Percentiles rank a stretch among this genome's conserved stretches.
Evolutionary conservation across 2,329 filamentous ascomycete species (phyloP).

Genomic region (Camillea tinctor): DNA sequence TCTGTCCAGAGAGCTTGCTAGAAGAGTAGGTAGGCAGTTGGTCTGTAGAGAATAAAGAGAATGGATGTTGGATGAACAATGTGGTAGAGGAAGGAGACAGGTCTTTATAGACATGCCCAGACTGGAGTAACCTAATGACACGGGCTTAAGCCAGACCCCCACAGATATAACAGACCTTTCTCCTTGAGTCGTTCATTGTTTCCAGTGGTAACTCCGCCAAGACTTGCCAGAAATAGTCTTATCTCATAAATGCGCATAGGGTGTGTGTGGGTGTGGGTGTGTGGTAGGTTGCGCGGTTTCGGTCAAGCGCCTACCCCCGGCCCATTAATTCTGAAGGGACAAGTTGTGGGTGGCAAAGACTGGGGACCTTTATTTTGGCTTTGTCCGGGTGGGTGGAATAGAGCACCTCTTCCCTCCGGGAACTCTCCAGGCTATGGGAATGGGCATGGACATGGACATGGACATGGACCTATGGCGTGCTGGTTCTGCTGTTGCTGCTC

Average conservation of each 20-base stretch:
- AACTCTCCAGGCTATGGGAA: background rate
- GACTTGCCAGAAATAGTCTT: conserved; percentile 25
- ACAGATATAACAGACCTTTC: conserved; percentile 12
- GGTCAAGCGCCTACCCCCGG: conserved; percentile 8
- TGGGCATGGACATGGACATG: background rate
- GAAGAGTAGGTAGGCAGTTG: background rate
- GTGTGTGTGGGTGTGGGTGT: too few species aligned
- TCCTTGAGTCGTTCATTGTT: conserved; percentile 7
- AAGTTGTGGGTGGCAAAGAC: background rate
- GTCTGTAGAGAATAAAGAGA: background rate
- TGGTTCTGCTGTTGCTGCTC: too few species aligned
- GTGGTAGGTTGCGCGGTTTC: conserved; percentile 21
- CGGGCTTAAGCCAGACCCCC: conserved; percentile 12
- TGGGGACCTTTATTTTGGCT: background rate
- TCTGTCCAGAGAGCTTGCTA: conserved; percentile 1
- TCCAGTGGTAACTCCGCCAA: conserved; percentile 26
- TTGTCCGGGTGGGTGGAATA: conserved; percentile 7
- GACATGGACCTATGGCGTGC: conserved; percentile 2
- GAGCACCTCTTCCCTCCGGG: background rate
- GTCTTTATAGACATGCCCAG: conserved; percentile 17
- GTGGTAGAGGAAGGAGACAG: conserved; percentile 1
- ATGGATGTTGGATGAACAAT: background rate
- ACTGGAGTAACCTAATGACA: conserved; percentile 5
- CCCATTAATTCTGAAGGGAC: conserved; percentile 9
- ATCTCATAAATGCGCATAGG: conserved; percentile 2